Evolutionary conservation across 768 basidiomycete species (phyloP), one percentile per base, ranked within the genome.

Genomic region (Lentinus tigrinus): DNA sequence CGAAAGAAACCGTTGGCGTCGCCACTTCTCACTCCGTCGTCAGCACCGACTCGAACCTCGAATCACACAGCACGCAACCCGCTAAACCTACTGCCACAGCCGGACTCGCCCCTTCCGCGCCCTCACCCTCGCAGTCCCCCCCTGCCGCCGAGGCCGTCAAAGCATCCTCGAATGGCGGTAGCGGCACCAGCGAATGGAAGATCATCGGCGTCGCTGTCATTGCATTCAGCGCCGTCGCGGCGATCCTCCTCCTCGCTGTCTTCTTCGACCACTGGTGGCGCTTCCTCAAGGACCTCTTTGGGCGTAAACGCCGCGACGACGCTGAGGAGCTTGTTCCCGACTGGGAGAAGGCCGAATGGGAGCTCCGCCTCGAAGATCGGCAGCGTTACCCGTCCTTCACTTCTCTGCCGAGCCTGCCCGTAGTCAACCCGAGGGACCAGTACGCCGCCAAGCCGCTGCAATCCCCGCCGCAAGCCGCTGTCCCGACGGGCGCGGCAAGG

Each of bases 221-320:
- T 58, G 76, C 79, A n/a, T 76, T 91, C 64, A 84, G 78, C 47
- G 75, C 82, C 37, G 73, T 90, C 51, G 85, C 78, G 26, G 76
- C 74, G 3, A 71, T 80, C 49, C 78, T 87, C 62, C 75, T 89
- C 48, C 73, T 78, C 8, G 73, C 84, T 54, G 79, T 85, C 27
- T 90, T 86, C 72, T 89, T 88, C 71, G 88, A 91, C 72, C 79
- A 83, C 36, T 85, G 87, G 79, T 85, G 80, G 79, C 77, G 81
- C 24, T 84, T 88, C 69, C 52, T 87, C 52, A 72, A 77, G 36
- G 84, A 83, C 46, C 64, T 82, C 47, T 43, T 82, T 21, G 76
- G 77, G 56, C 77, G 80, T 62, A 56, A 64, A 7, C 62, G 66
- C 47, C 56, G 58, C 9, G 59, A 54, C 28, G 76, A 75, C 26